Conservation (phyloP, 768 basidiomycete genomes). For the Mycena indigotica region DNA sequence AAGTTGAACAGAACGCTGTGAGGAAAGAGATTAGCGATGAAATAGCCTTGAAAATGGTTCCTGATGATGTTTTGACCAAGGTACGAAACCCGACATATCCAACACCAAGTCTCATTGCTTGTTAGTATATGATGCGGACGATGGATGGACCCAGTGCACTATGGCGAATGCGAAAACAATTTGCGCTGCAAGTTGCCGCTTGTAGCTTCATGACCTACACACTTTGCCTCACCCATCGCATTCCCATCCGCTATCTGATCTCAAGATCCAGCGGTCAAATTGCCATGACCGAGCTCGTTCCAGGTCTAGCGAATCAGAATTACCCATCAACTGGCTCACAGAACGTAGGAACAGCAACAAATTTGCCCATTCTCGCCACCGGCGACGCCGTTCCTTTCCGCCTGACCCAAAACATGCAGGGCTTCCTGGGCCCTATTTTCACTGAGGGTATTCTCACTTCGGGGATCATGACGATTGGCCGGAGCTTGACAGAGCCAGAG, state of each 20-base stretch:
- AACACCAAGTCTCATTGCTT: not conserved
- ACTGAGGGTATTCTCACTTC: conserved; percentile 88
- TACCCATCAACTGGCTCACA: not conserved
- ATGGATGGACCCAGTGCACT: conserved; percentile 84
- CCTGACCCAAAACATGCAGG: conserved; percentile 94
- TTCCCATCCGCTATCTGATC: conserved; percentile 83
- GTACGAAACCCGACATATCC: conserved; percentile 47
- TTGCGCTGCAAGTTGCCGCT: conserved; percentile 85
- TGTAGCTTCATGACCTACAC: conserved; percentile 92
- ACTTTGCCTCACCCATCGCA: conserved; percentile 80
- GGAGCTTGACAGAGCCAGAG: conserved; percentile 90
- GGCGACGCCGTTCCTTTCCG: conserved; percentile 95
- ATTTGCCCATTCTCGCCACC: conserved; percentile 67
- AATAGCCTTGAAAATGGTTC: conserved; percentile 82
- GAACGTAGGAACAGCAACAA: conserved; percentile 41
- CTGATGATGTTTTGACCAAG: conserved; percentile 81
- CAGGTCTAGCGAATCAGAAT: conserved; percentile 49
- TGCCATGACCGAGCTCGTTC: conserved; percentile 90
- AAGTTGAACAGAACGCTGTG: conserved; percentile 66
- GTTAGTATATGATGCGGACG: conserved; percentile 86
- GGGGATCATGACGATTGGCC: conserved; percentile 87
- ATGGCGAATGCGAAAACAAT: conserved; percentile 98
- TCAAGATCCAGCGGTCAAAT: conserved; percentile 89
- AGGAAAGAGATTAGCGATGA: conserved; percentile 90
- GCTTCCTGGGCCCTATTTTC: conserved; percentile 84